These are phyloP conservation scores for Rhodamnia argentea DNA, from an alignment of 345 rosid species.

Conservation along the genomic window DNA sequence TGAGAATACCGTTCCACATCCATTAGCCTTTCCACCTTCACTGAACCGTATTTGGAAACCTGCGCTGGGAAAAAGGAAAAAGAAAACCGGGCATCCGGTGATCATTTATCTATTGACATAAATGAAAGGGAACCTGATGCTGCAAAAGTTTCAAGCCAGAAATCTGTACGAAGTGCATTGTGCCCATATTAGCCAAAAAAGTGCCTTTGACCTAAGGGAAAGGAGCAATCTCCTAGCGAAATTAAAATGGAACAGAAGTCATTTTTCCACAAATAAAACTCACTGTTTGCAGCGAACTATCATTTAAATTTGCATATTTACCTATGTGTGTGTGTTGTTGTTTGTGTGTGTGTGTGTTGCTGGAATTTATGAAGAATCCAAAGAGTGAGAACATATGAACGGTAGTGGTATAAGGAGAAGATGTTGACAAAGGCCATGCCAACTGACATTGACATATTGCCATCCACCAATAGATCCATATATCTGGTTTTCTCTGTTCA, in stretches of 20 bases:
- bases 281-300: neutral
- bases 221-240: neutral
- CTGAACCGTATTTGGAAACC: slow-evolving; percentile 78
- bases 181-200: neutral
- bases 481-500: neutral
- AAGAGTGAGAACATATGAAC: neutral
- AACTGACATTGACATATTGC: neutral
- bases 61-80: neutral
- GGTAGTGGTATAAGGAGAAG: neutral
- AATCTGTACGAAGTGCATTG: neutral
- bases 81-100: neutral
- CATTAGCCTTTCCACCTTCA: slow-evolving; percentile 86
- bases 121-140: neutral
- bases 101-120: neutral
- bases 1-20: slow-evolving; percentile 80
- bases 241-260: neutral
- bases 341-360: neutral
- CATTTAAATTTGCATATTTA: neutral
- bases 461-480: neutral
- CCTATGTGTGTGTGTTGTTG: neutral
- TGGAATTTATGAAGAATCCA: too few species aligned
- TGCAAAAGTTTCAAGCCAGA: neutral
- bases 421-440: neutral
- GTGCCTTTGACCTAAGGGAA: neutral
- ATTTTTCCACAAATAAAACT: neutral